These are phyloP conservation scores for Cutaneotrichosporon mucoides DNA, from an alignment of 1,284 basidiomycete genomes.

Conservation along the genomic window DNA sequence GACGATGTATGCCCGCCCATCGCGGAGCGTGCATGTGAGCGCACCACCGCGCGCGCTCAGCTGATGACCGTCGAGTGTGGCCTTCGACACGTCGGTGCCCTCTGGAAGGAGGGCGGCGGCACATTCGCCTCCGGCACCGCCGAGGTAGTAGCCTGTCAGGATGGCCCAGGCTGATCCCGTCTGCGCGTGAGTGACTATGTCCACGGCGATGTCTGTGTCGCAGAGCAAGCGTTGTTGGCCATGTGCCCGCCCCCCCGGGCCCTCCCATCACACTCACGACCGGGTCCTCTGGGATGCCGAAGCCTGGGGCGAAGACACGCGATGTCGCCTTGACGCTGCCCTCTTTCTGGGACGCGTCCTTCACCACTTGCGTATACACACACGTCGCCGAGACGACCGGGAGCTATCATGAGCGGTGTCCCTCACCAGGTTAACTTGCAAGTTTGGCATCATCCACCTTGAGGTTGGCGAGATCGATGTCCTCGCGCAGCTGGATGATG, in stretches of 20 bases:
- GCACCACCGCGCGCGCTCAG: constrained; percentile 11
- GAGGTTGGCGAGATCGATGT: constrained; percentile 22
- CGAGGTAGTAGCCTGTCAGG: constrained; percentile 35
- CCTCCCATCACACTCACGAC: constrained; percentile 23
- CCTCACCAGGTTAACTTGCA: no score
- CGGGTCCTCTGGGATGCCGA: constrained; percentile 41
- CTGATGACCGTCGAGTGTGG: constrained; percentile 11
- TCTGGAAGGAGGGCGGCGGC: background rate
- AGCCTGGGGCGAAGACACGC: constrained; percentile 30
- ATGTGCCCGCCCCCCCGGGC: no score
- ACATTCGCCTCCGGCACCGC: background rate
- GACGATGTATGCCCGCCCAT: constrained; percentile 6
- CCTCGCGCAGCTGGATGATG: constrained; percentile 1
- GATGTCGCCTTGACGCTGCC: constrained; percentile 12
- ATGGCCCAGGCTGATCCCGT: constrained; percentile 36
- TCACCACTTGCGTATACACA: constrained; percentile 30
- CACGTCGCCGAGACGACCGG: background rate
- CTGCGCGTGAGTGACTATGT: constrained; percentile 17
- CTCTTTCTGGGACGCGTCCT: constrained; percentile 7
- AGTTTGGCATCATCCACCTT: constrained; percentile 15
- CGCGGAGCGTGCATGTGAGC: constrained; percentile 6
- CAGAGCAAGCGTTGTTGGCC: no score
- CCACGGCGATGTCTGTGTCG: no score
- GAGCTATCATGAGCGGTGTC: background rate
- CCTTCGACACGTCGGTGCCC: background rate